Conservation (phyloP, 495 filamentous ascomycete genomes). For the Penicillium samsonianum region DNA sequence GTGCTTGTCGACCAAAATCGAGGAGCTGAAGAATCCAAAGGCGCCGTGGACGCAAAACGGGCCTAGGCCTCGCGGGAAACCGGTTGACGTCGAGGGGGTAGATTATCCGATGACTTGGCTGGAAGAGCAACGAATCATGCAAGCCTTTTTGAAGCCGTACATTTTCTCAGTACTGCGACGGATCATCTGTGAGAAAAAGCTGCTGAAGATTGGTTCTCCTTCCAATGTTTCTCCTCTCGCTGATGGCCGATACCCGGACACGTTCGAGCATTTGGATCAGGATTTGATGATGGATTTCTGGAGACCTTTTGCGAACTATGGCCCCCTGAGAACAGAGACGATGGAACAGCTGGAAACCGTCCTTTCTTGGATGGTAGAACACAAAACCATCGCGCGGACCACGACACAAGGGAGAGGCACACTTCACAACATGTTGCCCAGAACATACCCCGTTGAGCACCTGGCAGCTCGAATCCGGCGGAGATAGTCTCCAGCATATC, state of each 20-base stretch:
- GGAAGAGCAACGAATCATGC: constrained; percentile 3
- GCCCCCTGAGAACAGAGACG: too few species aligned
- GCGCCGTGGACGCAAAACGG: background rate
- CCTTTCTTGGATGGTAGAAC: background rate
- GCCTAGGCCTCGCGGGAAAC: background rate
- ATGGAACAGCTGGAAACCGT: background rate
- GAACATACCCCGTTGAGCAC: too few species aligned
- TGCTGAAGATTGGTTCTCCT: too few species aligned
- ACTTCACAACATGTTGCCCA: background rate
- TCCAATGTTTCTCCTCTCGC: too few species aligned
- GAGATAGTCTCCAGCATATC: too few species aligned
- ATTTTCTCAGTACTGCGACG: background rate
- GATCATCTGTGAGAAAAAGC: too few species aligned
- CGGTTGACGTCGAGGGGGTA: fast-evolving
- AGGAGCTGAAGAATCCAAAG: background rate
- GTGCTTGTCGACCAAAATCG: background rate
- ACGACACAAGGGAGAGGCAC: too few species aligned
- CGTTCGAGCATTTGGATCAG: too few species aligned
- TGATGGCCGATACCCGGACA: too few species aligned
- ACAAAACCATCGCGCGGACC: background rate
- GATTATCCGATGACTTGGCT: background rate
- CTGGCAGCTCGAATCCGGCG: too few species aligned
- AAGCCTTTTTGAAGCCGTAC: background rate
- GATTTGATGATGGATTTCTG: too few species aligned
- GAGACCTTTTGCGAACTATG: too few species aligned